These are phyloP conservation scores for Russula brevipes DNA, from an alignment of 768 basidiomycete genomes.

Conservation along the genomic window DNA sequence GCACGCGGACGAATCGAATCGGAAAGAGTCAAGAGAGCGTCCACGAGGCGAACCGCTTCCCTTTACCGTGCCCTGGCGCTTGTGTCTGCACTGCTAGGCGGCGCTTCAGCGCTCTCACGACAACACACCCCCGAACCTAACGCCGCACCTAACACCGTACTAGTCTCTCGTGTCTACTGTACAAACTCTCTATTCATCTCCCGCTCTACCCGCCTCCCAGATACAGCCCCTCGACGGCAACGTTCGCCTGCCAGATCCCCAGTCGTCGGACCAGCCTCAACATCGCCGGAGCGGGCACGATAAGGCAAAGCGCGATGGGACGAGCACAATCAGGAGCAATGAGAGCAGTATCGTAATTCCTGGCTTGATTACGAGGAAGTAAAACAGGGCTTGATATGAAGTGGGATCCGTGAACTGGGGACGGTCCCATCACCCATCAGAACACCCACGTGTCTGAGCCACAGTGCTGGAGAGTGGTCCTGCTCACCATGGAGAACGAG, in stretches of 20 bases:
- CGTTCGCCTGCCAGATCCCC: conserved; percentile 78
- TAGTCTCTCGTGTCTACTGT: neutral
- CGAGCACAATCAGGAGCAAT: conserved; percentile 48
- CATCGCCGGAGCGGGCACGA: conserved; percentile 64
- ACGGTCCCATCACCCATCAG: conserved; percentile 1
- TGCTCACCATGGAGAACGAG: conserved; percentile 68
- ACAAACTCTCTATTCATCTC: neutral
- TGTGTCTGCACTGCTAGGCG: neutral
- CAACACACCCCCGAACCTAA: neutral
- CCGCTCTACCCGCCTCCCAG: conserved; percentile 35
- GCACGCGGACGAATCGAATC: neutral
- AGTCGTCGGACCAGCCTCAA: conserved; percentile 59
- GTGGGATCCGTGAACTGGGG: conserved; percentile 72
- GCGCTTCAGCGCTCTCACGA: neutral
- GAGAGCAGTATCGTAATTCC: conserved; percentile 66
- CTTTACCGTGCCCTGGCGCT: conserved; percentile 23
- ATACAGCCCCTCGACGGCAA: conserved; percentile 69
- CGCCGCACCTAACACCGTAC: neutral
- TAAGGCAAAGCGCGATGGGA: conserved; percentile 53
- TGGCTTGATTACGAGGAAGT: conserved; percentile 84
- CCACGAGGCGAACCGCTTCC: conserved; percentile 8
- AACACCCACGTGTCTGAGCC: conserved; percentile 11
- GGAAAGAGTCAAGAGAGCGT: neutral
- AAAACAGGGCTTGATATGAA: conserved; percentile 81
- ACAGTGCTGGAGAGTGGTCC: conserved; percentile 11